These are phyloP conservation scores for Magnusiomyces magnusii DNA, from an alignment of 1,139 yeast genomes.

Conservation along the genomic window DNA sequence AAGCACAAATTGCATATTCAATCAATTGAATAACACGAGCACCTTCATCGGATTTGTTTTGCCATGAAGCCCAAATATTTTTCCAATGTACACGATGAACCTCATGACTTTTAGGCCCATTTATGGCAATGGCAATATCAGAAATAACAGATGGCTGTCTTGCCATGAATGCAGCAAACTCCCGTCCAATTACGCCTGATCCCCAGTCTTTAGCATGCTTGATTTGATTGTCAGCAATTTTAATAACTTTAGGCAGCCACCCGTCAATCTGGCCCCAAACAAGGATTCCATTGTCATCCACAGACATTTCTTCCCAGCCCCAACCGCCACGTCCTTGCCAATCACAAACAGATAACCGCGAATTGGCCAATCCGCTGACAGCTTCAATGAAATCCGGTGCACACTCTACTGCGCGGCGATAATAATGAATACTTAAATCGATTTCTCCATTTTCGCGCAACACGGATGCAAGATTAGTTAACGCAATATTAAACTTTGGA, in stretches of 20 bases:
- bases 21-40: constrained; percentile 25
- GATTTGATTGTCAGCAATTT: constrained; percentile 26
- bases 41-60: constrained; percentile 26
- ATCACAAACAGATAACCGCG: constrained; percentile 31
- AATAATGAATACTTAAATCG: constrained; percentile 29
- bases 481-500: constrained; percentile 30
- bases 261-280: constrained; percentile 24
- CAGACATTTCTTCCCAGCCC: constrained; percentile 29
- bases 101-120: constrained; percentile 14
- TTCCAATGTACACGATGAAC: constrained; percentile 18
- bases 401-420: constrained; percentile 28
- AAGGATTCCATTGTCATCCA: constrained; percentile 25
- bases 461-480: constrained; percentile 32
- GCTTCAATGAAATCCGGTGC: constrained; percentile 32
- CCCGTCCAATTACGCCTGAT: constrained; percentile 20
- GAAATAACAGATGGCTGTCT: constrained; percentile 2
- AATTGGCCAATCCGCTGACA: constrained; percentile 30
- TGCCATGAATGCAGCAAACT: constrained; percentile 7
- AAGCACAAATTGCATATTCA: constrained; percentile 24
- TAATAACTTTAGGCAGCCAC: constrained; percentile 27
- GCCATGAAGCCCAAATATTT: constrained; percentile 20
- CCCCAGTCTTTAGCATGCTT: constrained; percentile 28
- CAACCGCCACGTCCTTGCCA: constrained; percentile 32
- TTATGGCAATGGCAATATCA: constrained; percentile 19
- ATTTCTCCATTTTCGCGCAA: constrained; percentile 32